These are phyloP conservation scores for Aspergillus ibericus DNA, from an alignment of 2,329 filamentous ascomycete genomes.

Conservation along the genomic window DNA sequence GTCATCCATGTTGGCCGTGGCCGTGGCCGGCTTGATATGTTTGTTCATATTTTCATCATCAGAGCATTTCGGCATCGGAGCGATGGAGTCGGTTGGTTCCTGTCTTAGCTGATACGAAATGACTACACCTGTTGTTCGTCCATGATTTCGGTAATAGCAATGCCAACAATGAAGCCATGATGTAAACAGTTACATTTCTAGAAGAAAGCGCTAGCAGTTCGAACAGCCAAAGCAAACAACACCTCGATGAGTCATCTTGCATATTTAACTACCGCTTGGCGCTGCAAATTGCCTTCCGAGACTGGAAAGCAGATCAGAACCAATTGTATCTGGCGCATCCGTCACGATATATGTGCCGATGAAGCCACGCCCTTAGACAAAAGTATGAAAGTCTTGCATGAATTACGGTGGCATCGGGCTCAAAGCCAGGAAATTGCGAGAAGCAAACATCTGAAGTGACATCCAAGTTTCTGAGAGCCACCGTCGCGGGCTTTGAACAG, in stretches of 20 bases:
- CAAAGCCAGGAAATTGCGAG: neutral
- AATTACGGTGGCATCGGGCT: neutral
- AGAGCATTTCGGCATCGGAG: constrained; percentile 7
- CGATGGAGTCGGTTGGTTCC: constrained; percentile 9
- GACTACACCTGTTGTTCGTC: constrained; percentile 1
- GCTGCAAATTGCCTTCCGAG: neutral
- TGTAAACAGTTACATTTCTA: neutral
- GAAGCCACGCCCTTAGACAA: neutral
- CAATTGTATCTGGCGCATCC: neutral
- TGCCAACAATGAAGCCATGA: neutral
- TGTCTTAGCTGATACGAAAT: constrained; percentile 1
- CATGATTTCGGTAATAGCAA: neutral
- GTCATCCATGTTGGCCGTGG: neutral
- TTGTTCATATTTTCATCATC: neutral
- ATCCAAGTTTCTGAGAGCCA: neutral
- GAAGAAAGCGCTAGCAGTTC: neutral
- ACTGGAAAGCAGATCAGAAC: neutral
- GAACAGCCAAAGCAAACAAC: neutral
- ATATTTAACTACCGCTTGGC: neutral
- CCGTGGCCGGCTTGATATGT: neutral
- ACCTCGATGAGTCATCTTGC: neutral
- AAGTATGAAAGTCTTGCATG: neutral
- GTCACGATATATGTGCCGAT: neutral
- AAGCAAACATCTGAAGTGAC: neutral
- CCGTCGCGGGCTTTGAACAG: neutral